These are phyloP conservation scores for Trichoderma sp. DNA, from an alignment of 2,329 filamentous ascomycete species.

Conservation along the genomic window DNA sequence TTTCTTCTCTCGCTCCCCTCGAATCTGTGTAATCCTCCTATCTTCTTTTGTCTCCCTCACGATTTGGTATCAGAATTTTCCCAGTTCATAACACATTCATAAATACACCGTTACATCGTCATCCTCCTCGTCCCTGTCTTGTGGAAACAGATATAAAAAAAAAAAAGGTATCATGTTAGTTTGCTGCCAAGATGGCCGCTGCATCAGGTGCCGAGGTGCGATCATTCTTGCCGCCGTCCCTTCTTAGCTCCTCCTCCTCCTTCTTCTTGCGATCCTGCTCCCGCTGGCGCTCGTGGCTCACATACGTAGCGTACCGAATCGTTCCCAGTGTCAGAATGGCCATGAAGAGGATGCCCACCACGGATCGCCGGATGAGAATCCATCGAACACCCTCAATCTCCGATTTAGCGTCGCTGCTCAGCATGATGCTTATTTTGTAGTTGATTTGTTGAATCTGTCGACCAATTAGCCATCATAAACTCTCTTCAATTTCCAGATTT, in stretches of 20 bases:
- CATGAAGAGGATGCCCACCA: conserved; percentile 64
- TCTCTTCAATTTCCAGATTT: background rate
- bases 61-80: conserved; percentile 8
- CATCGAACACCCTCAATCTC: conserved; percentile 90
- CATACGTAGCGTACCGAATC: conserved; percentile 58
- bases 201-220: conserved; percentile 49
- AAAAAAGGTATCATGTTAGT: conserved; percentile 34
- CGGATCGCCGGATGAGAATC: conserved; percentile 67
- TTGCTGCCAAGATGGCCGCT: conserved; percentile 56
- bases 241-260: conserved; percentile 43
- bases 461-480: background rate
- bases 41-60: background rate
- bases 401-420: conserved; percentile 87
- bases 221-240: conserved; percentile 45
- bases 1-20: background rate
- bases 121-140: background rate
- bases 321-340: conserved; percentile 57
- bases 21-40: background rate
- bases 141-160: background rate
- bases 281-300: conserved; percentile 48
- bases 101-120: background rate
- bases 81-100: conserved; percentile 12
- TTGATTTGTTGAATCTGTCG: conserved; percentile 82
- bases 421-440: conserved; percentile 88
- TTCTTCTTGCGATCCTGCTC: conserved; percentile 43